phyloP scores from a whole-genome alignment of 164 flowering plant genomes.

The Piper betle region DNA sequence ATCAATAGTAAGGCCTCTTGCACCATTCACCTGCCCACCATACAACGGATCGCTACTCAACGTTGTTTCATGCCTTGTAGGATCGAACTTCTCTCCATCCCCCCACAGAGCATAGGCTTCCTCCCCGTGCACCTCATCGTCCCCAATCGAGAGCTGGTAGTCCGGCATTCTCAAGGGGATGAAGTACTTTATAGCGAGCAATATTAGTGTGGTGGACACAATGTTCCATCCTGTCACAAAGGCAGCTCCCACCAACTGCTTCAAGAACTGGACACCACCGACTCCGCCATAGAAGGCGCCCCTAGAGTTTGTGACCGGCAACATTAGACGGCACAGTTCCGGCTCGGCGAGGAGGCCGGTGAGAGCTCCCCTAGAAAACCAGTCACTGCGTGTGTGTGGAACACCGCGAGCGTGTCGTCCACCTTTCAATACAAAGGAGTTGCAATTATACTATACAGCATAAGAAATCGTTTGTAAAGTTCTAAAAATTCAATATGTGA shows the following conservation, averaged over 20 bases:
- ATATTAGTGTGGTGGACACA: conserved; percentile 12
- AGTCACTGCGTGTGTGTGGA: conserved; percentile 18
- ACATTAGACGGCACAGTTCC: conserved; percentile 7
- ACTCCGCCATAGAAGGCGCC: conserved; percentile 16
- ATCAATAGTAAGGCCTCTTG: conserved; percentile 15
- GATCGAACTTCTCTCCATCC: conserved; percentile 18
- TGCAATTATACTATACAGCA: neutral
- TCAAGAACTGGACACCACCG: conserved; percentile 13
- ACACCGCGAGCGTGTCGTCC: conserved; percentile 14
- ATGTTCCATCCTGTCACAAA: conserved; percentile 18
- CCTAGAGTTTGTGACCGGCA: conserved; percentile 13
- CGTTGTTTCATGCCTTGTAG: conserved; percentile 7
- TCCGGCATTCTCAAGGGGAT: conserved; percentile 19
- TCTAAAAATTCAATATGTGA: neutral
- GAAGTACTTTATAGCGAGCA: conserved; percentile 12
- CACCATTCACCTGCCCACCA: conserved; percentile 5
- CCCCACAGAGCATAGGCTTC: conserved; percentile 21
- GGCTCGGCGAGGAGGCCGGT: conserved; percentile 18
- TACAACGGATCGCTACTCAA: neutral
- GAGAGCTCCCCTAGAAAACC: conserved; percentile 13
- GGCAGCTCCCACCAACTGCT: conserved; percentile 12
- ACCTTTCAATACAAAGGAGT: conserved; percentile 3
- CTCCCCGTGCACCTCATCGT: conserved; percentile 17
- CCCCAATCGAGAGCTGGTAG: conserved; percentile 14
- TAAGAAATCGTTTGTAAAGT: no score